Percentiles rank a stretch among this genome's conserved stretches.
These are phyloP conservation scores for Aureobasidium sp. DNA, from an alignment of 2,329 filamentous ascomycete species.

Conservation along the genomic window DNA sequence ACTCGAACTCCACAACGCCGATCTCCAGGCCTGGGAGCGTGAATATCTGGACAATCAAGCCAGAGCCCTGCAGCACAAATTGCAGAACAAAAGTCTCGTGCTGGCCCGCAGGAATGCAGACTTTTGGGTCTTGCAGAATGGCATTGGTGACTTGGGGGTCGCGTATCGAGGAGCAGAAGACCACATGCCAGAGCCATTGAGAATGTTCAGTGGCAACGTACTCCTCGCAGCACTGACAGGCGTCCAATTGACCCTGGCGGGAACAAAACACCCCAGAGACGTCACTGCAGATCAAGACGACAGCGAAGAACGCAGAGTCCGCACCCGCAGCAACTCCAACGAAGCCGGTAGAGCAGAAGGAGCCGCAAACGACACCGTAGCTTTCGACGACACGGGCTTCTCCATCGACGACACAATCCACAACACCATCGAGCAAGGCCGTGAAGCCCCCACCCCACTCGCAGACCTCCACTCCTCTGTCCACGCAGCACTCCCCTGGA, in stretches of 20 bases:
- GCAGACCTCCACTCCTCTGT: slow-evolving; percentile 51
- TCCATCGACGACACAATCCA: neutral
- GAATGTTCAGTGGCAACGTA: slow-evolving; percentile 48
- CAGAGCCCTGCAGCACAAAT: neutral
- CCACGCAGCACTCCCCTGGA: slow-evolving; percentile 60
- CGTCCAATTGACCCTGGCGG: neutral
- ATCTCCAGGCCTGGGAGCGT: slow-evolving; percentile 48
- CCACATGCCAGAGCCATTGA: slow-evolving; percentile 42
- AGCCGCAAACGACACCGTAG: too few relatives aligned
- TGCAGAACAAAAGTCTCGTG: slow-evolving; percentile 28
- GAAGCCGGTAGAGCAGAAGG: slow-evolving; percentile 12
- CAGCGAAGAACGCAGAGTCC: slow-evolving; percentile 20
- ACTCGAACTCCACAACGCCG: slow-evolving; percentile 47
- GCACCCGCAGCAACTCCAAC: slow-evolving; percentile 24
- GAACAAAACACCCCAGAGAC: slow-evolving; percentile 22
- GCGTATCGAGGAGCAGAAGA: slow-evolving; percentile 31
- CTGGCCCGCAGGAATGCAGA: slow-evolving; percentile 55
- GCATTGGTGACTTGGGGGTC: slow-evolving; percentile 46
- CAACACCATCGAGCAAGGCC: slow-evolving; percentile 54
- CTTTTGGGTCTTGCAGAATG: slow-evolving; percentile 49
- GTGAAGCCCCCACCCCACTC: slow-evolving; percentile 57
- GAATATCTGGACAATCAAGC: neutral
- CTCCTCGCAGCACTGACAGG: slow-evolving; percentile 41
- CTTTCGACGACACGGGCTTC: too few relatives aligned
- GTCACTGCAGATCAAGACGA: slow-evolving; percentile 18